Evolutionary conservation across 2,329 filamentous ascomycete species (phyloP).

Genomic region (Colletotrichum liaoningense): DNA sequence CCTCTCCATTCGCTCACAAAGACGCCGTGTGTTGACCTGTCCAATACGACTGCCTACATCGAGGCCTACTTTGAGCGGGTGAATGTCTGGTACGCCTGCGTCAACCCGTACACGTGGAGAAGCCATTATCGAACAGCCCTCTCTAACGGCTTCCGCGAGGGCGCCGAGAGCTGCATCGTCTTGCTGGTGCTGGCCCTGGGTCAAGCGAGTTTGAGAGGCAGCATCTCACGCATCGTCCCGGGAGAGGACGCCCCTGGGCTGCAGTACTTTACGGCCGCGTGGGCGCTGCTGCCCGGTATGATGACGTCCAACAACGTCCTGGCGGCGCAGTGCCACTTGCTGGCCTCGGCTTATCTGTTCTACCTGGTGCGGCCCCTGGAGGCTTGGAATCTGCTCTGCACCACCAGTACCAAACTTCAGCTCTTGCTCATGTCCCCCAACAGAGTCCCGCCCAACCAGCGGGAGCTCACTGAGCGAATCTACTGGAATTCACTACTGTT

Average conservation of each 20-base stretch:
- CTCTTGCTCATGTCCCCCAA: conserved; percentile 80
- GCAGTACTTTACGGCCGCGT: conserved; percentile 84
- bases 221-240: conserved; percentile 77
- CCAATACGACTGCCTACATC: conserved; percentile 80
- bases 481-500: conserved; percentile 89
- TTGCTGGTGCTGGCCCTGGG: conserved; percentile 82
- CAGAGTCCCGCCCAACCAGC: conserved; percentile 75
- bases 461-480: conserved; percentile 80
- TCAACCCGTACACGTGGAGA: conserved; percentile 85
- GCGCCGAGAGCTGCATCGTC: conserved; percentile 85
- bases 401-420: conserved; percentile 84
- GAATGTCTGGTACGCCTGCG: conserved; percentile 87
- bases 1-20: conserved; percentile 76
- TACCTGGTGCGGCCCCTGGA: conserved; percentile 85
- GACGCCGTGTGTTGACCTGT: conserved; percentile 75
- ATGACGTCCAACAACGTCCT: conserved; percentile 85
- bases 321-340: conserved; percentile 82
- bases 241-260: conserved; percentile 80
- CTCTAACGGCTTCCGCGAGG: conserved; percentile 80
- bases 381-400: conserved; percentile 84
- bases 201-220: conserved; percentile 79
- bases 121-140: conserved; percentile 81
- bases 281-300: conserved; percentile 80
- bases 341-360: conserved; percentile 85
- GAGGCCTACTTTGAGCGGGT: conserved; percentile 84